Evolutionary conservation across 2,329 filamentous ascomycete genomes (phyloP).

Genomic region (Pseudohalonectria lignicola): DNA sequence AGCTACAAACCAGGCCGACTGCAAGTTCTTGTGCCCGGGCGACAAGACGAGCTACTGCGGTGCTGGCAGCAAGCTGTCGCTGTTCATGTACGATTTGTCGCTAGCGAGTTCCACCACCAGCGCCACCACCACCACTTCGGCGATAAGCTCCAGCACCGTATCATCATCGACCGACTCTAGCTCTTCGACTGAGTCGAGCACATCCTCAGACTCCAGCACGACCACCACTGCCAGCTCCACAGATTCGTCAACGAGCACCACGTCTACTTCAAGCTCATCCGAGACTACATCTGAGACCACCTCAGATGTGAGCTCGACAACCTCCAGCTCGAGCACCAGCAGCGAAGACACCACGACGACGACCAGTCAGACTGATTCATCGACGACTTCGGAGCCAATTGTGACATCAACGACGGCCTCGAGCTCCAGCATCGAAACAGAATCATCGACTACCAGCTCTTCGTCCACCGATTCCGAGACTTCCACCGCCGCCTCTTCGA

Average conservation of each 20-base stretch:
- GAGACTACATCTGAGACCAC: no score
- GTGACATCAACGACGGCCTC: background rate
- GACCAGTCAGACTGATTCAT: no score
- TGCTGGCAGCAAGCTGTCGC: conserved; percentile 5
- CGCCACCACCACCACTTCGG: background rate
- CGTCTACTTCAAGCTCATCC: no score
- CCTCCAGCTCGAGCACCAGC: no score
- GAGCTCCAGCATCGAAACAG: background rate
- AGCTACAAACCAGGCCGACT: no score
- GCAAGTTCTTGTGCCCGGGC: conserved; percentile 9
- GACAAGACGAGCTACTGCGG: conserved; percentile 7
- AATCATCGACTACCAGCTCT: background rate
- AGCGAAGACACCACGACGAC: no score
- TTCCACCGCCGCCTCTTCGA: background rate
- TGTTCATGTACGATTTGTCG: conserved; percentile 1
- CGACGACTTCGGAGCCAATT: no score
- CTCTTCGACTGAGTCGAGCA: background rate
- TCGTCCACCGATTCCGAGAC: background rate
- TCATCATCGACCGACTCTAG: background rate
- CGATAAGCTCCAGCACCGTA: background rate
- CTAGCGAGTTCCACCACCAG: conserved; percentile 2
- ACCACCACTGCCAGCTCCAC: no score
- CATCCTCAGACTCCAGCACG: background rate
- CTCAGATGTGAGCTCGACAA: no score
- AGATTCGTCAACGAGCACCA: no score